Evolutionary conservation across 163 green algal genomes (phyloP), one percentile per base, ranked within the genome.

Genomic region (Coccomyxa subellipsoidea): DNA sequence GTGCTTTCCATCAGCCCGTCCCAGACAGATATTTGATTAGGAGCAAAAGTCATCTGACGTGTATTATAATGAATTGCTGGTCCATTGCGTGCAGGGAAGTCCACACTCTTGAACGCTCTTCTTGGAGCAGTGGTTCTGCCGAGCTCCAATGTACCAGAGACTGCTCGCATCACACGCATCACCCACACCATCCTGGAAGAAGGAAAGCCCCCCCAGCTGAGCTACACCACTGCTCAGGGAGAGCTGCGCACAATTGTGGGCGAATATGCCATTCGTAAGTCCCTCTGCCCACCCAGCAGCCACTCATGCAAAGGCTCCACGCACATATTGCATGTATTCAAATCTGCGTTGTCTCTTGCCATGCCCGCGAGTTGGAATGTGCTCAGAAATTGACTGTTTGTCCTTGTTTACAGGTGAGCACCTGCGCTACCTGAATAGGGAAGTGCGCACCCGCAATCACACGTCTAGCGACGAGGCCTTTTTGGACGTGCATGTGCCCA

Each of bases 361-460:
- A 47, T 39, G 76, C 39, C 27, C 39, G 29, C 25, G 40, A 69
- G 76, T 71, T 23, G 8, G 7, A 29, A 15, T 71, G 10, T 47
- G 40, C 39, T 12, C 9, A 29, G 27, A 23, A 18, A 69, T n/a
- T 79, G 73, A 27, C 12, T 21, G 31, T 38, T 34, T 54, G 5
- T 29, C 21, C 36, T 79, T 18, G 32, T 79, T 36, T 23, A 9
- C 66, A 80, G 78, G 85, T 0, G 70, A 87, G n/a, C 86, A 90
- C 77, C 82, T 95, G 84, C 82, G 87, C 27, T 79, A 90, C 78
- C 86, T 95, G 32, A 95, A 95, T 84, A 81, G 59, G 47, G 85
- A 87, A 31, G 83, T 86, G 2, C 79, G 87, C 8, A 38, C 35
- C 38, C 81, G 83, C 25, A 78, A 81, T 70, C 79, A 85, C 69